Base-by-base conservation (phyloP, 169 alveolate genomes). In the Plasmodium yoelii region DNA sequence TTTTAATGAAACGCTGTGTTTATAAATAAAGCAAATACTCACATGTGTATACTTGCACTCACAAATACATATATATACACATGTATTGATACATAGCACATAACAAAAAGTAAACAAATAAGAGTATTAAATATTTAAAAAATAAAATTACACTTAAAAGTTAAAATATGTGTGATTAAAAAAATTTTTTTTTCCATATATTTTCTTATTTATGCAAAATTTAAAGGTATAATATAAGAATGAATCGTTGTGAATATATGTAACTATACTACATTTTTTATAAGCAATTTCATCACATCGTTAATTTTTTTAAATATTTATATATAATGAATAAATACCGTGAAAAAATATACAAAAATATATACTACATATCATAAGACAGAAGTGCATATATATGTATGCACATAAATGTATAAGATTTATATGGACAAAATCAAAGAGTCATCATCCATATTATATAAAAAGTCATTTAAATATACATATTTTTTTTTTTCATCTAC, bases 21-120 rank as follows among this genome's bases (percentile, higher is more conserved):
- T 34, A 34, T 34, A 49, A 49, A 65, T 65, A 51, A 24, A 39
- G n/a, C 49, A 65, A 55, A 15, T 34, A 39, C 10, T n/a, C 73
- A 42, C 19, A 34, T 34, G 42, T 34, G 42, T 13, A 19, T 8
- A 46, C n/a, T 9, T 26, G 47, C 18, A 44, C 9, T 19, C 77
- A 68, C 1, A 44, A 24, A 8, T 46, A 18, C 24, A 67, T n/a
- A n/a, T 26, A 68, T 68, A 24, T 46, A 53, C 61, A 42, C 15
- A 49, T 67, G 22, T 67, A 68, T 24, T n/a, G 28, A 26, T 65
- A 26, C 26, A 65, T 34, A 34, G 7, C 42, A 34, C 42, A 34
- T 4, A 28, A 34, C 42, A 34, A 34, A 34, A 34, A 34, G 42
- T 34, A 34, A 34, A 34, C 42, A 34, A 34, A 34, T 34, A 34